Base-by-base conservation (phyloP, 805 yeast genomes). In the Maudiozyma barnettii region DNA sequence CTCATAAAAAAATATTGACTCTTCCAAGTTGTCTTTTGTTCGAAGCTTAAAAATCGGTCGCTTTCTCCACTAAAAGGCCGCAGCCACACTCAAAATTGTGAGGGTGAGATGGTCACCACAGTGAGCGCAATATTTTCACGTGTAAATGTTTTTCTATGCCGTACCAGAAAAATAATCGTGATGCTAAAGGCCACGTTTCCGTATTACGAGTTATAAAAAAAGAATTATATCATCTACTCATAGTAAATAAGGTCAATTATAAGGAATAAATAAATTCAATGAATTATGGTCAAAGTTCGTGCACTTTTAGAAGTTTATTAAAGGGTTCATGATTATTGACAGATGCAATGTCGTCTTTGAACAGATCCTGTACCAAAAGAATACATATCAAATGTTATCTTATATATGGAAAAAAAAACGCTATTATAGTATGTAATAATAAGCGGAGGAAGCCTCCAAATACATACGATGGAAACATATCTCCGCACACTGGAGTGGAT, bases 101-200 rank as follows among this genome's bases (percentile, higher is more conserved):
- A 22, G 41, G 22, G 41, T 9, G 41, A 12, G 30, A n/a, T n/a
- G 30, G 30, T 18, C 39, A 36, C 41, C 41, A 39, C 41, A 39
- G 41, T 39, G 29, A 22, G 41, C 41, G 41, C n/a, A 39, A 39
- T 39, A 39, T 39, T 39, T 39, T 39, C 41, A 37, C 41, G 41
- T 39, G 41, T 12, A 22, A 33, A 33, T 14, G 16, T 33, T 33
- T 33, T 33, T 33, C 36, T 33, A 33, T 33, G 36, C 36, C 36
- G 36, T 33, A 33, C 5, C 30, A 33, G 18, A n/a, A 33, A 33
- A 33, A n/a, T 33, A 33, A n/a, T 33, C 36, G 18, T 33, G 36
- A 33, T 16, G 36, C 36, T 19, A 18, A 19, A 37, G 20, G 40
- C 40, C 40, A 37, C 40, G 40, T 37, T 20, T 22, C n/a, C 23